Percentiles rank a stretch among this genome's conserved stretches.
Conservation (phyloP, 192 early-diverging fungal species). For the Piromyces sp. region DNA sequence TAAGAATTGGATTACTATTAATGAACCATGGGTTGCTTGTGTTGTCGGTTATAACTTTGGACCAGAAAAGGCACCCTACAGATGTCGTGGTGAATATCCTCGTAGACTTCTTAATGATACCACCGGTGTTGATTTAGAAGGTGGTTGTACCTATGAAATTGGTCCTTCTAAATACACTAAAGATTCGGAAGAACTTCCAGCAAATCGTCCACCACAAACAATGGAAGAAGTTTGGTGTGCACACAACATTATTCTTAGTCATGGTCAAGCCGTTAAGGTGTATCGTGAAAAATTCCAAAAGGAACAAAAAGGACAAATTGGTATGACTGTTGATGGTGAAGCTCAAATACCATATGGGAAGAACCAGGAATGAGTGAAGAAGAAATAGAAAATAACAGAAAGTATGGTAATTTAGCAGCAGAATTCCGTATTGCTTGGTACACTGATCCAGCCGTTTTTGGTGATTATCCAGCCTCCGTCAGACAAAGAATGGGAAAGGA, state of each 20-base stretch:
- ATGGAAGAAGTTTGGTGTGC: conserved; percentile 2
- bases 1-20: conserved; percentile 26
- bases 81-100: not conserved
- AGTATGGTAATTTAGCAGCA: conserved; percentile 8
- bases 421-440: conserved; percentile 15
- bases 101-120: not conserved
- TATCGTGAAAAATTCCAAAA: conserved; percentile 5
- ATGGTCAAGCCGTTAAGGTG: conserved; percentile 7
- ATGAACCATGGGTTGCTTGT: conserved; percentile 13
- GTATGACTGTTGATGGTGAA: conserved; percentile 9
- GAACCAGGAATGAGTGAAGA: not conserved
- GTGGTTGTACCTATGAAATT: conserved; percentile 2
- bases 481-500: conserved; percentile 3
- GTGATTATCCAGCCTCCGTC: conserved; percentile 17
- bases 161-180: conserved; percentile 5
- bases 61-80: not conserved
- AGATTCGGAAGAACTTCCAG: not conserved
- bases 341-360: not conserved
- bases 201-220: conserved; percentile 6
- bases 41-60: conserved; percentile 1
- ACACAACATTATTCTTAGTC: conserved; percentile 10
- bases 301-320: conserved; percentile 8
- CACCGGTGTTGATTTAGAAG: not conserved
- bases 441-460: conserved; percentile 16
- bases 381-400: not conserved